Evolutionary conservation across 179 eudicot genomes (phyloP).

Genomic region (Drosera spatulata): DNA sequence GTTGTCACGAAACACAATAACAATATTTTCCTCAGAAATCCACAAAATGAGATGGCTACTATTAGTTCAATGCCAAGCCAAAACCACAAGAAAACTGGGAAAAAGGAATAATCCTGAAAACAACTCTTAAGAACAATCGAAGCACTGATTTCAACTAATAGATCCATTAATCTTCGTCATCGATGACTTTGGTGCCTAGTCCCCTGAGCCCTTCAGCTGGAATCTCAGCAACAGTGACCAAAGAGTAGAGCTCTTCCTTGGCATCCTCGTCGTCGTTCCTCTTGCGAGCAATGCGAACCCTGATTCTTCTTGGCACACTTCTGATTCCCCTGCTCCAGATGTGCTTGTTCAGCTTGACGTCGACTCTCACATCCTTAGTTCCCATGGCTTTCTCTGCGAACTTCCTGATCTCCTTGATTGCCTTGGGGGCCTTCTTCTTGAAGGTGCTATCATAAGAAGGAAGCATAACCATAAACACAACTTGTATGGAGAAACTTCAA

Average conservation of each 20-base stretch:
- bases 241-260: conserved; percentile 80
- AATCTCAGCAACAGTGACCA: conserved; percentile 76
- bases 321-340: conserved; percentile 85
- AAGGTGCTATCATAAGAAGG: conserved; percentile 44
- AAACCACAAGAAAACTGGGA: background rate
- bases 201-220: conserved; percentile 76
- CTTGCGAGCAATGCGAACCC: conserved; percentile 85
- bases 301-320: conserved; percentile 73
- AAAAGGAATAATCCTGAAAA: background rate
- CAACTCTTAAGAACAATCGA: background rate
- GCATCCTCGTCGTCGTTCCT: conserved; percentile 88
- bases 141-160: background rate
- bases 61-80: background rate
- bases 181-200: conserved; percentile 75
- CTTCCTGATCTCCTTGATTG: conserved; percentile 80
- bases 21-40: no score
- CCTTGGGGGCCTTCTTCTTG: conserved; percentile 96
- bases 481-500: no score
- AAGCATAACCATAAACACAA: background rate
- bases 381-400: conserved; percentile 85
- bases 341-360: conserved; percentile 77
- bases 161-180: conserved; percentile 47
- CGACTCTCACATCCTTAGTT: conserved; percentile 75
- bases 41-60: no score
- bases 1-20: no score